Percentiles rank a stretch among this genome's conserved stretches.
Conservation (phyloP, 306 rosid genomes). For the Vigna reflexopilosa region DNA sequence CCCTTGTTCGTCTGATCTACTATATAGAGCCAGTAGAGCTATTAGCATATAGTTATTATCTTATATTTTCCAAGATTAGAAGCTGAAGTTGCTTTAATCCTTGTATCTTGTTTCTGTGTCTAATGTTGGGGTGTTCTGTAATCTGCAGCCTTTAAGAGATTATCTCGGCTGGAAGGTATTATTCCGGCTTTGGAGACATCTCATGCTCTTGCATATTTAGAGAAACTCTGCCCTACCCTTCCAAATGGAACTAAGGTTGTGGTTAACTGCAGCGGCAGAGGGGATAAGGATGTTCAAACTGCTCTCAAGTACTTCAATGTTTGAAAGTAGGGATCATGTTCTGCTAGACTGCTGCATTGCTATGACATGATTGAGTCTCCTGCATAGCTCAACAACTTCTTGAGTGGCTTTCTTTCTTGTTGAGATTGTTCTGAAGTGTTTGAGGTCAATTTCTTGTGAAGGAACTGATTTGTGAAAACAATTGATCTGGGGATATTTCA, state of each 20-base stretch:
- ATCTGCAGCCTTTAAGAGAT: conserved; percentile 78
- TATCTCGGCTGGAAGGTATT: conserved; percentile 85
- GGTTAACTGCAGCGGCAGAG: conserved; percentile 92
- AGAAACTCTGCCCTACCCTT: conserved; percentile 82
- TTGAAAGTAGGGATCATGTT: conserved; percentile 38
- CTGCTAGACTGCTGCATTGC: not conserved
- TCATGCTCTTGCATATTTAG: conserved; percentile 90
- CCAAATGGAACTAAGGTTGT: conserved; percentile 79
- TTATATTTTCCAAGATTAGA: not conserved
- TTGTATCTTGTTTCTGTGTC: conserved; percentile 21
- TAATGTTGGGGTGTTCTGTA: conserved; percentile 8
- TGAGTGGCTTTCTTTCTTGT: conserved; percentile 8
- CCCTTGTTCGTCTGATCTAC: too few species aligned
- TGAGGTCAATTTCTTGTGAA: conserved; percentile 1
- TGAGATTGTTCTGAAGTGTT: conserved; percentile 30
- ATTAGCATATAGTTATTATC: not conserved
- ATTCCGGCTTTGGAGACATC: conserved; percentile 97
- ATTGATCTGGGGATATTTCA: conserved; percentile 20
- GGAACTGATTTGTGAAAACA: conserved; percentile 29
- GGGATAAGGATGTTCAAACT: conserved; percentile 94
- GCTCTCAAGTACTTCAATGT: conserved; percentile 73
- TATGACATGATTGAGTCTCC: conserved; percentile 18
- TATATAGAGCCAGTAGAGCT: not conserved
- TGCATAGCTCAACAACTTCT: conserved; percentile 3
- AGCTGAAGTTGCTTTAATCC: conserved; percentile 38